phyloP scores from a whole-genome alignment of 176 grass and related monocot species.

The Eleusine coracana region DNA sequence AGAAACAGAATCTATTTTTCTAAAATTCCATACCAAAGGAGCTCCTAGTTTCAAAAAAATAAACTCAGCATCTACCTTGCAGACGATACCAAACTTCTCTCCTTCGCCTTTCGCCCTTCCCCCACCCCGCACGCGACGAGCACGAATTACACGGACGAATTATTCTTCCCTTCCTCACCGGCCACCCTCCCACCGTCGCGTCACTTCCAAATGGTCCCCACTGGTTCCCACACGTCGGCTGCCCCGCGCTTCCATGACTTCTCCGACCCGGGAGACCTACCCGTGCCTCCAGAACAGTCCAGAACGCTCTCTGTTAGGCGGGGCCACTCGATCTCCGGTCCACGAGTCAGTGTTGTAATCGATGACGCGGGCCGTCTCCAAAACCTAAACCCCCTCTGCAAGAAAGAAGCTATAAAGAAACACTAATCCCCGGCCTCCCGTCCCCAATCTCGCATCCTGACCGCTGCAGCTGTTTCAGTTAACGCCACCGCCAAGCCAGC shows the following conservation, averaged over 20 bases:
- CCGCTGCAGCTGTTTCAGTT: not conserved
- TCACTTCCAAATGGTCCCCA: constrained; percentile 5
- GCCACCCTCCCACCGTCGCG: not conserved
- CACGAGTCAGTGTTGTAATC: not conserved
- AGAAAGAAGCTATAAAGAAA: constrained; percentile 49
- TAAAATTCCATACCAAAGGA: too few species aligned
- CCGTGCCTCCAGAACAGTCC: not conserved
- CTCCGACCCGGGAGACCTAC: not conserved
- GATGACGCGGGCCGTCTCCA: not conserved
- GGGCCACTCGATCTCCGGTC: fast-evolving
- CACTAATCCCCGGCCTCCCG: not conserved
- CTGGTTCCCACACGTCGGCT: not conserved
- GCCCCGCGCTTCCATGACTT: not conserved
- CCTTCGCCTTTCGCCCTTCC: not conserved
- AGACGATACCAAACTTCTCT: constrained; percentile 20
- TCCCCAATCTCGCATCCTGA: not conserved
- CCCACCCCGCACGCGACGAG: not conserved
- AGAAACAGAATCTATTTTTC: too few species aligned
- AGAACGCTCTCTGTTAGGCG: not conserved
- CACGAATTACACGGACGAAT: not conserved
- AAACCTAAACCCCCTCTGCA: constrained; percentile 20
- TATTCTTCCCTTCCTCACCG: not conserved
- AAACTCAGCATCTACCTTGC: too few species aligned
- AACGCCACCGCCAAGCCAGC: constrained; percentile 2
- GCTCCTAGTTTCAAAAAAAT: too few species aligned